Percentiles rank a stretch among this genome's conserved stretches.
Conservation (phyloP, 345 rosid species). For the Arabidopsis arenosa region DNA sequence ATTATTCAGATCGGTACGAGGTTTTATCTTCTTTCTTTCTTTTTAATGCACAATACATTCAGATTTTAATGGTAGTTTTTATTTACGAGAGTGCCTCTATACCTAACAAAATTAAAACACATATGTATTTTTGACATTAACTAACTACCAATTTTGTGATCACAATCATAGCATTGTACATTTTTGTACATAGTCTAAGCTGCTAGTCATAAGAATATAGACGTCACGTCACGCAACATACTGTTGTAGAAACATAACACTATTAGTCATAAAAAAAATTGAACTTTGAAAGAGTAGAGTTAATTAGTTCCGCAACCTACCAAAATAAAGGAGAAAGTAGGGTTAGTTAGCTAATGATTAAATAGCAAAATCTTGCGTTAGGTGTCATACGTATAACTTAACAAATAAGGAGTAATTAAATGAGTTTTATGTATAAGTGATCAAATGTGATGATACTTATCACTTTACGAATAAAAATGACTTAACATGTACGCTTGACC, state of each 20-base stretch:
- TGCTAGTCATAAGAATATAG: background rate
- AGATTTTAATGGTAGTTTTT: background rate
- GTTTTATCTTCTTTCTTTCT: background rate
- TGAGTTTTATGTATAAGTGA: background rate
- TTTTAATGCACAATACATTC: background rate
- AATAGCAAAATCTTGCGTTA: background rate
- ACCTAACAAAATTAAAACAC: background rate
- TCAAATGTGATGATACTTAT: background rate
- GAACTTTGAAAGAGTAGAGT: background rate
- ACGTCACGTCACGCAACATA: background rate
- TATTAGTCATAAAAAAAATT: background rate
- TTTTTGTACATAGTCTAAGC: background rate
- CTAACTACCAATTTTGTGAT: background rate
- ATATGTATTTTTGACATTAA: background rate
- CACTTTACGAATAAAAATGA: conserved; percentile 28
- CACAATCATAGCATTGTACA: background rate
- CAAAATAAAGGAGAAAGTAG: background rate
- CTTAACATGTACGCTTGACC: conserved; percentile 40
- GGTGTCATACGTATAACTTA: conserved; percentile 9
- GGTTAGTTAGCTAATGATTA: conserved; percentile 8
- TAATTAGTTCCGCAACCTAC: background rate
- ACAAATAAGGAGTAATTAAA: background rate
- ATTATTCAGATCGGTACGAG: conserved; percentile 32
- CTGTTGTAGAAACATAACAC: background rate
- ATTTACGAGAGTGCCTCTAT: background rate